Base-by-base conservation (phyloP, 2,329 filamentous ascomycete species). In the Colletotrichum lentis region DNA sequence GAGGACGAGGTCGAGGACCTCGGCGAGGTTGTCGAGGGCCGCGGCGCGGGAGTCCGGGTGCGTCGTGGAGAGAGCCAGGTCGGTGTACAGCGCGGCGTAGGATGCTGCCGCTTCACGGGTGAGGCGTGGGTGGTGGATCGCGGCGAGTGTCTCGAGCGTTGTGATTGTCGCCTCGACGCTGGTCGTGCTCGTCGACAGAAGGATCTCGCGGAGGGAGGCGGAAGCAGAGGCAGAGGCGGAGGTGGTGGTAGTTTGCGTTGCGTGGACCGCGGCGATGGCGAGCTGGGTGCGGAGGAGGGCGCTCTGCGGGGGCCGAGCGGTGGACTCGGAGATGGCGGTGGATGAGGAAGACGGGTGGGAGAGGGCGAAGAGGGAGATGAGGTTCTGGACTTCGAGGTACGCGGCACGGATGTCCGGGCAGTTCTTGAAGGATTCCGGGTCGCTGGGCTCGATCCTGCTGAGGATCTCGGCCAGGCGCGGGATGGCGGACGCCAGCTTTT, bases 11-110 rank as follows among this genome's bases (percentile, higher is more conserved):
- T 86, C 83, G 47, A 88, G 70, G 5, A 83, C 70, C 3, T 75
- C 73, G 0, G 82, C 81, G 5, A 89, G 79, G 53, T 84, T 84
- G 14, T 79, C 73, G 12, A 88, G 72, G 0, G 84, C 82, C 5
- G 80, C 74, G 0, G 81, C 79, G 5, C 84, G 81, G n/a, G 83
- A 79, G 61, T 85, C 84, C 0, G 81, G 75, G 1, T 79, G 79
- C 1, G 74, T 72, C 0, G 80, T 79, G 4, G 72, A 71, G 5
- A 78, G 64, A 64, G 80, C 83, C 1, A 82, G 72, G 20, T 80
- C 76, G 12, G 81, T 71, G 67, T 86, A 87, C 3, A 85, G 72
- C 0, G 71, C 71, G 60, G 80, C 80, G 6, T 73, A 74, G 1
- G 74, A 62, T 4, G 76, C 72, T 3, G 73, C 72, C 18, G 72